Base-by-base conservation (phyloP, 257 asterid genomes). In the Nicotiana obtusifolia region DNA sequence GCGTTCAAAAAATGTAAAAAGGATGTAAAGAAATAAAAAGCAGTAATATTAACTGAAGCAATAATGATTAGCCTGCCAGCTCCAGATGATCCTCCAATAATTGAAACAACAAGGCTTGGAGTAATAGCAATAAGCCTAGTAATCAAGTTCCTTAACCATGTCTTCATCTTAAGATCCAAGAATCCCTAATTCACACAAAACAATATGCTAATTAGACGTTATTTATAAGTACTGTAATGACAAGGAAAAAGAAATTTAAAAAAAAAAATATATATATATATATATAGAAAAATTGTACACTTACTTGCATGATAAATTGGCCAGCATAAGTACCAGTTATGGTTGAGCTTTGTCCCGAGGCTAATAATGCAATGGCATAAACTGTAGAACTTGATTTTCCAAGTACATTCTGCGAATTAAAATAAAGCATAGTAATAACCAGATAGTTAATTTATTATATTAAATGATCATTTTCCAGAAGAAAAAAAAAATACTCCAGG, bases 241-340 rank as follows among this genome's bases (percentile, higher is more conserved):
- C 20, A 22, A 1, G 4, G 5, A 7, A 49, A 62, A 47, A 28
- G 9, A 60, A 61, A 5, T 13, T 26, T 2, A 26, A n/a, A n/a
- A n/a, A n/a, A n/a, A n/a, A n/a, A n/a, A n/a, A n/a, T n/a, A n/a
- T n/a, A n/a, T n/a, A 26, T 26, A 26, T 26, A 26, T 1, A 28
- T 28, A 28, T 28, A 28, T 8, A 17, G 15, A 9, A 60, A 20
- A 20, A 60, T 8, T 60, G 6, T 15, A 31, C 14, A 15, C 13
- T 30, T 82, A 95, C 99, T 98, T 94, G 97, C 99, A 95, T 95
- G 81, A 95, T 89, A 79, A 41, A 95, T 64, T 95, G 98, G 10
- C 99, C 99, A 5, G 98, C 97, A 83, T 94, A 95, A n/a, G 99
- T 95, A 71, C 98, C 99, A 0, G 98, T 95, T 4, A 95, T 95